Base-by-base conservation (phyloP, 352 stramenopile species). In the Pelagophyceae sp. region DNA sequence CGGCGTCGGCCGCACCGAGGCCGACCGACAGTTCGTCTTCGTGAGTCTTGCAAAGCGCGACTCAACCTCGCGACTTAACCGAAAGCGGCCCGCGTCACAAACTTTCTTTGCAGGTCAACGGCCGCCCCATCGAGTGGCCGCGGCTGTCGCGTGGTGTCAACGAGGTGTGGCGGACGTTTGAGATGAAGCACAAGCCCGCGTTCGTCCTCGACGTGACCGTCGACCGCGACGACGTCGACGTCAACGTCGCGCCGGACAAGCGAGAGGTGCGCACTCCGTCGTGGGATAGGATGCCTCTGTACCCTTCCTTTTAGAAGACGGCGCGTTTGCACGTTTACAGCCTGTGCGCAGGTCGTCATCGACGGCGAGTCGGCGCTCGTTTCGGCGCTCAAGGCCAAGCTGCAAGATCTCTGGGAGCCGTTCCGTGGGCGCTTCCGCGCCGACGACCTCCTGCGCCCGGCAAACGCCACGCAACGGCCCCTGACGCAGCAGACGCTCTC, bases 161-260 rank as follows among this genome's bases (percentile, higher is more conserved):
- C 76, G 91, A 96, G 79, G 88, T 96, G 2, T 99, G 95, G 95
- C 83, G 83, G 27, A 79, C 64, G 27, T 89, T 90, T 79, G 83
- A 88, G 67, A 84, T 86, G 70, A 95, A 94, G 78, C 90, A 96
- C 60, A 96, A 97, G 76, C 95, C 95, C 2, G 93, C 93, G 0
- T 95, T 93, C 72, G 87, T 99, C 20, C 81, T 98, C 23, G 87
- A 94, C 80, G 91, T 98, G 29, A 83, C 84, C 29, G 77, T 98
- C 5, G 93, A 93, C 17, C 85, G 90, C 19, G 81, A 88, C 35
- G 86, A 89, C 31, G 97, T 95, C 79, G 96, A 99, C 79, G 90
- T 98, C 40, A 99, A 99, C 83, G 82, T 98, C 31, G 95, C 93
- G 32, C 95, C 95, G 0, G 94, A 99, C 87, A 99, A 99, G 79